Evolutionary conservation across 768 basidiomycete genomes (phyloP).

Genomic region (Glaciozyma antarctica): DNA sequence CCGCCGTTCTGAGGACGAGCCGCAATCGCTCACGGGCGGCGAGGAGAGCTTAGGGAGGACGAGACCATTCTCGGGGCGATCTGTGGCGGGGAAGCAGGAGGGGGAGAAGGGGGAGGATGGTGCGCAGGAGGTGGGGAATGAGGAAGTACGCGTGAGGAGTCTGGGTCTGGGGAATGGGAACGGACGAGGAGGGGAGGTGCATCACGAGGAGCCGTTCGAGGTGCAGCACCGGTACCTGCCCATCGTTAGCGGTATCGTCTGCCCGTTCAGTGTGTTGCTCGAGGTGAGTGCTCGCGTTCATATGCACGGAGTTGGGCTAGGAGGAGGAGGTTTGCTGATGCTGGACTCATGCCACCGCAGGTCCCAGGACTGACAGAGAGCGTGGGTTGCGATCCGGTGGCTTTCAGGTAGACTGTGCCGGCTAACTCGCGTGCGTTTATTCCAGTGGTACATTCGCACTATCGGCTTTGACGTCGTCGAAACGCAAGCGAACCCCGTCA

Average conservation of each 20-base stretch:
- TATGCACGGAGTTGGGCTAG: background rate
- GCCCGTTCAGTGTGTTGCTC: conserved; percentile 3
- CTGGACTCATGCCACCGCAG: background rate
- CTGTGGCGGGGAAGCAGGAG: too few relatives aligned
- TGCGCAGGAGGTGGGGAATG: too few relatives aligned
- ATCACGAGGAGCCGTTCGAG: background rate
- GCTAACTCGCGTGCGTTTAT: background rate
- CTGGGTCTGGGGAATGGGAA: too few relatives aligned
- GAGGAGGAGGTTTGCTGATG: background rate
- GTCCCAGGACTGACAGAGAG: conserved; percentile 12
- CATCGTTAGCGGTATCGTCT: background rate
- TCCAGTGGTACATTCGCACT: conserved; percentile 13
- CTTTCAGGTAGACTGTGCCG: background rate
- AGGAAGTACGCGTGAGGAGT: too few relatives aligned
- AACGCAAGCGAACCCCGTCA: conserved; percentile 41
- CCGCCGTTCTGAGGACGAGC: too few relatives aligned
- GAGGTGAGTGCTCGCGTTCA: background rate
- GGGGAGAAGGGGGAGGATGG: too few relatives aligned
- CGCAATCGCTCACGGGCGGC: too few relatives aligned
- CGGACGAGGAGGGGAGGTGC: background rate
- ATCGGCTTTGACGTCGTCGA: conserved; percentile 3
- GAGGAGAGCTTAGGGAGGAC: too few relatives aligned
- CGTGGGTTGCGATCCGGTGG: background rate
- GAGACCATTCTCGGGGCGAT: too few relatives aligned
- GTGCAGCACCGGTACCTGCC: background rate